phyloP scores from a whole-genome alignment of 306 rosid genomes.

The Prunus armeniaca region DNA sequence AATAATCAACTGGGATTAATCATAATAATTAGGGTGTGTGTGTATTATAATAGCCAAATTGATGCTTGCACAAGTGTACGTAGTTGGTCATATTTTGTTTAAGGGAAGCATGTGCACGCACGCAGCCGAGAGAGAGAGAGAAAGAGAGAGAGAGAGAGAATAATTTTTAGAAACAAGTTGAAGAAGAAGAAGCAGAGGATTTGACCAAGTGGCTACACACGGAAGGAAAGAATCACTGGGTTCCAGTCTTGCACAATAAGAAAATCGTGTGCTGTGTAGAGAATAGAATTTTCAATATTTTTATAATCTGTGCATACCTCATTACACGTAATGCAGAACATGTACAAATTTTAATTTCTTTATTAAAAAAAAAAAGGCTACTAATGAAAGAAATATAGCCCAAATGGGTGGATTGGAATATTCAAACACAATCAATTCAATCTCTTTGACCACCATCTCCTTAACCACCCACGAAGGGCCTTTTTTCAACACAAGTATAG shows the following conservation, averaged over 20 bases:
- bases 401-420: background rate
- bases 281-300: conserved; percentile 10
- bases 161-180: background rate
- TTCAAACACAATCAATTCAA: conserved; percentile 10
- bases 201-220: conserved; percentile 6
- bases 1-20: no score
- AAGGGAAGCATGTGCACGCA: conserved; percentile 17
- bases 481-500: background rate
- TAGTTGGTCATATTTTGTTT: background rate
- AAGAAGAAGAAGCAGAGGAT: background rate
- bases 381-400: no score
- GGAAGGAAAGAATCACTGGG: conserved; percentile 3
- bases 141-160: background rate
- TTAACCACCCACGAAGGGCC: no score
- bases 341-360: background rate
- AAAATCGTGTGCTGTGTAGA: conserved; percentile 24
- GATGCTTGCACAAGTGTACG: background rate
- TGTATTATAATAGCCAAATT: background rate
- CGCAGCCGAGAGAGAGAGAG: background rate
- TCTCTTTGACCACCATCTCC: conserved; percentile 18
- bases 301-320: conserved; percentile 7
- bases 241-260: background rate
- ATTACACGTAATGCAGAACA: conserved; percentile 22
- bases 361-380: background rate
- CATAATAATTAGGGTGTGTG: no score